Percentiles rank a stretch among this genome's conserved stretches.
Evolutionary conservation across 1,139 yeast species (phyloP).

Genomic region (Nakaseomyces uthaithaninus): DNA sequence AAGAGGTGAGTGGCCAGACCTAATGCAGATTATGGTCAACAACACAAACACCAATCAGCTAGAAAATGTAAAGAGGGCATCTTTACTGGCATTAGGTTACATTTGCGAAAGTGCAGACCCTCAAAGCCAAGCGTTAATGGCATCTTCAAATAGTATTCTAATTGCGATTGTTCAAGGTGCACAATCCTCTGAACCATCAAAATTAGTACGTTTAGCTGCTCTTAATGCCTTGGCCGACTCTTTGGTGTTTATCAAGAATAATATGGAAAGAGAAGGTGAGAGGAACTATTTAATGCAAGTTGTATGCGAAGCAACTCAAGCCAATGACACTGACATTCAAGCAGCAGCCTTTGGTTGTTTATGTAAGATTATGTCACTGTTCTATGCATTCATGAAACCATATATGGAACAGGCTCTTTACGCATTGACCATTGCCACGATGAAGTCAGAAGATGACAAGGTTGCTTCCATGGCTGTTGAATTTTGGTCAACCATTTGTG

Average conservation of each 20-base stretch:
- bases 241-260: constrained; percentile 76
- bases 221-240: constrained; percentile 87
- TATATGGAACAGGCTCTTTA: constrained; percentile 97
- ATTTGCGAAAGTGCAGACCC: constrained; percentile 95
- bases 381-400: constrained; percentile 81
- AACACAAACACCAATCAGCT: constrained; percentile 76
- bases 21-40: constrained; percentile 73
- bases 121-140: constrained; percentile 62
- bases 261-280: constrained; percentile 90
- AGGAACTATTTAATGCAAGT: constrained; percentile 97
- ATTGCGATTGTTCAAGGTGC: constrained; percentile 98
- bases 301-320: constrained; percentile 96
- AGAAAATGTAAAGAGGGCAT: constrained; percentile 73
- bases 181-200: constrained; percentile 67
- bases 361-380: constrained; percentile 83
- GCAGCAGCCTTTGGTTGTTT: constrained; percentile 95
- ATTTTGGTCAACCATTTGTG: constrained; percentile 97
- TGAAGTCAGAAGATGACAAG: constrained; percentile 66
- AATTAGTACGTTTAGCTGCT: constrained; percentile 77
- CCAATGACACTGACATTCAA: constrained; percentile 71
- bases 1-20: constrained; percentile 75
- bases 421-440: constrained; percentile 82
- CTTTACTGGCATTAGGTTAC: constrained; percentile 84
- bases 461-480: constrained; percentile 98
- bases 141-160: constrained; percentile 84